Base-by-base conservation (phyloP, 495 filamentous ascomycete genomes). In the Ramalina peruviana region DNA sequence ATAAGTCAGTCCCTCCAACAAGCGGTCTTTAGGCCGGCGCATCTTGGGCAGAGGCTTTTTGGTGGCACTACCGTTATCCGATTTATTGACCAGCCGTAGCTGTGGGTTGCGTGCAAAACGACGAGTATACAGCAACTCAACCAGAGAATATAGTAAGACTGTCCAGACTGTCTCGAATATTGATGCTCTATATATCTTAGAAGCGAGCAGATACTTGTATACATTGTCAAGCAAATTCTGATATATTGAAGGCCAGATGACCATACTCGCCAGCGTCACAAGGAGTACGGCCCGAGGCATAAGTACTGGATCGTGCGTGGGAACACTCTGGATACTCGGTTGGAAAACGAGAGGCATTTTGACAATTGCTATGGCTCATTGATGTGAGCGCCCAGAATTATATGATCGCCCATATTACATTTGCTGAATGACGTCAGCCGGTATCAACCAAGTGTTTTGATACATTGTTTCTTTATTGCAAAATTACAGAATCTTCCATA, bases 111-210 rank as follows among this genome's bases (percentile, higher is more conserved):
- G 47, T 17, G 45, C 43, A 43, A 62, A 62, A 20, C 37, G 46
- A 27, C 43, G 40, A 10, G 52, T 61, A 21, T 64, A 55, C 7
- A 45, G 37, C 7, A 44, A 27, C 25, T 65, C 63, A 19, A 65
- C 60, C 23, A 59, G 19, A 38, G 60, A 55, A 44, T 65, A 65
- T 37, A 55, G 27, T 19, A 64, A 37, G 46, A 65, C 54, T 1
- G 62, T 65, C 54, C 54, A 57, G 36, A 62, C 11, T 0, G 63
- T 65, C 38, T 65, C 63, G 46, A 64, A 65, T 6, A 49, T 60
- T 5, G 63, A 65, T 36, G 46, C 50, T 12, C 37, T 38, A 48
- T 63, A 65, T 11, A 64, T 9, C 7, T 46, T 30, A 17, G 50
- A 56, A 3, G 46, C 11, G 36, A 38, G 39, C 38, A 65, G 58